Percentiles rank a stretch among this genome's conserved stretches.
Evolutionary conservation across 345 rosid genomes (phyloP).

Genomic region (Alliaria petiolata): DNA sequence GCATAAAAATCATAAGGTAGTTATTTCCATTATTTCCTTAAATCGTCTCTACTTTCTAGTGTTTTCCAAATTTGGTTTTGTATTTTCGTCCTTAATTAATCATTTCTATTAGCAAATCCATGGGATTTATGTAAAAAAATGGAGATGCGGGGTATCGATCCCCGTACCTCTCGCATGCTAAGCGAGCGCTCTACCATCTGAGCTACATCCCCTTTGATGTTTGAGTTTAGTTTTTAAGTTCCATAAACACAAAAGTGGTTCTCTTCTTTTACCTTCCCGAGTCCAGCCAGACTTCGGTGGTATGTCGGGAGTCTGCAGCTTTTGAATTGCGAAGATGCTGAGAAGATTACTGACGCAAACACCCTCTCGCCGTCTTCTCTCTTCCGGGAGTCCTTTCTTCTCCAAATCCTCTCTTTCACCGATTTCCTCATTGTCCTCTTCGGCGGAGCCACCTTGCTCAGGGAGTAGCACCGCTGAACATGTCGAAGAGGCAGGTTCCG

Average conservation of each 20-base stretch:
- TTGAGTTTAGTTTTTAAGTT: background rate
- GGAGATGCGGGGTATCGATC: constrained; percentile 89
- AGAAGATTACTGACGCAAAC: constrained; percentile 39
- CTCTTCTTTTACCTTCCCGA: background rate
- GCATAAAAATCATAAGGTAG: no score
- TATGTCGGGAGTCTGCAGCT: background rate
- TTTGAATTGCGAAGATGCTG: constrained; percentile 37
- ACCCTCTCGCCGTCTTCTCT: constrained; percentile 41
- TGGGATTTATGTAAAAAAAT: no score
- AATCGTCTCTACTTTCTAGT: no score
- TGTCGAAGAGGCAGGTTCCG: constrained; percentile 34
- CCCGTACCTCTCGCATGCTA: constrained; percentile 92
- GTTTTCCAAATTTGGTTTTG: no score
- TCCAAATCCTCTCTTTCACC: constrained; percentile 28
- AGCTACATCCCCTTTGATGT: constrained; percentile 78
- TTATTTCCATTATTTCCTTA: no score
- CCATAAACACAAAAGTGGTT: accelerated
- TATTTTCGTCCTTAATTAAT: no score
- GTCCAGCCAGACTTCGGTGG: background rate
- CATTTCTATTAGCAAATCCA: no score
- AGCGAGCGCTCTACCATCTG: constrained; percentile 95
- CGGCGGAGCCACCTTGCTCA: constrained; percentile 39
- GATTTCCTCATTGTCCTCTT: constrained; percentile 32
- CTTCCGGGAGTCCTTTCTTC: constrained; percentile 24
- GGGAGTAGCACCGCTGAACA: constrained; percentile 46